Base-by-base conservation (phyloP, 768 basidiomycete genomes). In the Cubamyces lactineus region DNA sequence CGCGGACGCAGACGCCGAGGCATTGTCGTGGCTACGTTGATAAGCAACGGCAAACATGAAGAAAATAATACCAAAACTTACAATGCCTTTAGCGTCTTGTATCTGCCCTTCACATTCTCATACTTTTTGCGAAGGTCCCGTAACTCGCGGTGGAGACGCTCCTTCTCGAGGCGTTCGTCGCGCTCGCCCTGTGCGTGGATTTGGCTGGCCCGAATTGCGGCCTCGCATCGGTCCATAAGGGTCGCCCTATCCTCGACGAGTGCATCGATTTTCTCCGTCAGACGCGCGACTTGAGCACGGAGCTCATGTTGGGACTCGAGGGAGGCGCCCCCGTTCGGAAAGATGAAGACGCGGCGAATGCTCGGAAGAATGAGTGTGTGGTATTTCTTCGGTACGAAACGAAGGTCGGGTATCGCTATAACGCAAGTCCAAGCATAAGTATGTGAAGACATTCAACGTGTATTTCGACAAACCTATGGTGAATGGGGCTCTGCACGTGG, bases 311-410 rank as follows among this genome's bases (percentile, higher is more conserved):
- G 34, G 15, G 61, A 39, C 15, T 63, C 53, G n/a, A 34, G 19
- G 40, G 53, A 65, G 23, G 66, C 65, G 43, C 67, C n/a, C 53
- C 21, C 61, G 64, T n/a, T 71, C 51, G 23, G 66, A 48, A 51
- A 53, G 55, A 83, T 62, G 66, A 81, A 85, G n/a, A 86, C 75
- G 62, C 82, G 80, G 59, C 83, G 79, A 16, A 85, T 71, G 50
- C 74, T 72, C 6, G 81, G 78, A 3, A 77, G 47, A 38, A 84
- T 72, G 66, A 78, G 84, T 42, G 74, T 72, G 68, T 82, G 82
- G 65, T 82, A 82, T 69, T 80, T 81, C 62, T 76, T 72, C 5
- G 83, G 82, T 19, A 86, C 74, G 55, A 77, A 79, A 5, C 76
- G 74, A 19, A 79, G 70, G 74, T 83, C 70, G 13, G 67, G 70